phyloP scores from a whole-genome alignment of 176 grass and related monocot species.

The Zea luxurians region DNA sequence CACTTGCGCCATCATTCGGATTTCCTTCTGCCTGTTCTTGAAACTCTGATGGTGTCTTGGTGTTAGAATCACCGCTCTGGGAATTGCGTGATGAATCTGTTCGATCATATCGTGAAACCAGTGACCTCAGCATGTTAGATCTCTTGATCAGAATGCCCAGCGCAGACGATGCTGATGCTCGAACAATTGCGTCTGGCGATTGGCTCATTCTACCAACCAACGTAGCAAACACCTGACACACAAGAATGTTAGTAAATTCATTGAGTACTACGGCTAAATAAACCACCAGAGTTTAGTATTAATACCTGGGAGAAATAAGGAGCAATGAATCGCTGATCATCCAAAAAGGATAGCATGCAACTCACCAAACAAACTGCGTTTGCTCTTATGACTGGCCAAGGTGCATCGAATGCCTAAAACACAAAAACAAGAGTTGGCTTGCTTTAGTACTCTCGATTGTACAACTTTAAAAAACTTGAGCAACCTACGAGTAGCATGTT shows the following conservation, averaged over 20 bases:
- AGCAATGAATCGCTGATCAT: conserved; percentile 82
- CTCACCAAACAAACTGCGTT: conserved; percentile 93
- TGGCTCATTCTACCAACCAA: conserved; percentile 77
- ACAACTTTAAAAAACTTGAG: no score
- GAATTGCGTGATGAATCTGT: conserved; percentile 51
- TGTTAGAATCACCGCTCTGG: conserved; percentile 34
- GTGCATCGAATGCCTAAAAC: conserved; percentile 87
- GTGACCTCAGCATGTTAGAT: conserved; percentile 60
- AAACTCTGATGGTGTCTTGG: conserved; percentile 38
- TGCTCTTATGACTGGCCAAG: conserved; percentile 91
- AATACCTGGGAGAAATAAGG: conserved; percentile 95
- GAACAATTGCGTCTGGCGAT: conserved; percentile 74
- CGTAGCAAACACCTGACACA: conserved; percentile 64
- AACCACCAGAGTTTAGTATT: conserved; percentile 23
- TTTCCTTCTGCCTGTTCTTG: conserved; percentile 38
- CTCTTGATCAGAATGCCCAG: conserved; percentile 81
- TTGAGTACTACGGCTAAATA: conserved; percentile 22
- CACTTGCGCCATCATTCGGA: conserved; percentile 23
- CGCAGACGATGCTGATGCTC: conserved; percentile 75
- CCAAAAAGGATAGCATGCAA: conserved; percentile 77
- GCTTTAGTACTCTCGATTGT: neutral
- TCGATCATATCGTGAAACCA: conserved; percentile 54
- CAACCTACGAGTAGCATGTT: neutral
- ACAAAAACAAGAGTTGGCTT: conserved; percentile 25
- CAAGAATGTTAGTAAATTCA: conserved; percentile 21